Base-by-base conservation (phyloP, 345 rosid species). In the Acer yangbiense region DNA sequence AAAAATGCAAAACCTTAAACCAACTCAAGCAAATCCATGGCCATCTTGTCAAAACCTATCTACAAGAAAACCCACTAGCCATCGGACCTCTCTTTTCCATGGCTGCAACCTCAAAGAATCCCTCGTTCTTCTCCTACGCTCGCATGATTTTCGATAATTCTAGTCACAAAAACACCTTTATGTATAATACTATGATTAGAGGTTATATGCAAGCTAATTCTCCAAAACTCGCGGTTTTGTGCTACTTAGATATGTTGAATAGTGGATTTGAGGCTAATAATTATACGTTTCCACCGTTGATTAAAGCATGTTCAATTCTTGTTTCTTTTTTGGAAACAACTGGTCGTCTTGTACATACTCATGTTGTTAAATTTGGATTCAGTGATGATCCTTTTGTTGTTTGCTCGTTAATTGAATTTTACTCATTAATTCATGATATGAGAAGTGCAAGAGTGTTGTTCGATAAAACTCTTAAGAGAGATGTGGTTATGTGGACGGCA, bases 351-450 rank as follows among this genome's bases (percentile, higher is more conserved):
- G 82, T 73, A 14, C 87, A 84, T 81, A 76, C 79, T 44, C 87
- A 81, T 65, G 80, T 64, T 7, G 80, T 78, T 52, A 78, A 78
- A 74, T 76, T 78, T 76, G 84, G 87, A 23, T 76, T 78, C 27
- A 27, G 14, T 17, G 54, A 44, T 65, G 87, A 84, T 68, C 82
- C 72, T 63, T 84, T 81, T 76, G 84, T 76, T 58, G 76, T 76
- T 41, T 78, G 87, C 76, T 79, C 87, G 69, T 76, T 84, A 52
- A 76, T 84, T n/a, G 87, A 81, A 71, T 84, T 78, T 39, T 84
- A 84, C 18, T 58, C 76, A 4, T 61, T 52, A 54, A 52, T 46
- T 43, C 29, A 67, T 13, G 76, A 73, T 16, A 65, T 79, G 76
- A 80, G 18, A 67, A 69, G 69, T 20, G 84, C 87, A 14, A 77